Conservation (phyloP, 2,329 filamentous ascomycete species). For the Epichloe coenophiala region DNA sequence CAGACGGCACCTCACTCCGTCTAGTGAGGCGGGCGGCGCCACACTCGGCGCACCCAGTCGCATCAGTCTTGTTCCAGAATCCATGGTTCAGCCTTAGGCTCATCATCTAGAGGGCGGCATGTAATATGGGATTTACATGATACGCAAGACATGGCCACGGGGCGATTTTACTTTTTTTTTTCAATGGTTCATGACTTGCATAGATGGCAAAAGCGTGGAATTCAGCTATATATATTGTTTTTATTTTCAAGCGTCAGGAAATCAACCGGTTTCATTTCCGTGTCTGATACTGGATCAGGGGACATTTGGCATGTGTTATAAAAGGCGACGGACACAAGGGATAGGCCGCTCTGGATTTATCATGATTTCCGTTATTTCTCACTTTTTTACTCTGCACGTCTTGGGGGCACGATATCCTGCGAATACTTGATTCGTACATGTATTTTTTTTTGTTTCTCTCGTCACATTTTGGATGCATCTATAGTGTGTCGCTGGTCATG, state of each 20-base stretch:
- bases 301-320: neutral
- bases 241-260: neutral
- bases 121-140: slow-evolving; percentile 10
- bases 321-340: neutral
- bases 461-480: too few relatives aligned
- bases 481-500: neutral
- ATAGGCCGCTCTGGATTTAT: neutral
- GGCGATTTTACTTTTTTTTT: neutral
- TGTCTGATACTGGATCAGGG: neutral
- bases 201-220: neutral
- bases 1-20: slow-evolving; percentile 28
- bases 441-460: too few relatives aligned
- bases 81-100: slow-evolving; percentile 18
- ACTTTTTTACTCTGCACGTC: neutral
- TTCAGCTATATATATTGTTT: neutral
- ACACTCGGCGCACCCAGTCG: slow-evolving; percentile 25
- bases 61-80: slow-evolving; percentile 23
- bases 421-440: too few relatives aligned
- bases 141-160: neutral
- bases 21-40: slow-evolving; percentile 38
- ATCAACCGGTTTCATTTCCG: neutral
- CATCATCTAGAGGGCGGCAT: slow-evolving; percentile 20
- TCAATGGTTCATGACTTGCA: neutral
- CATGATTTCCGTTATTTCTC: neutral
- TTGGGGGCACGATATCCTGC: neutral